These are phyloP conservation scores for Cutaneotrichosporon mucoides DNA, from an alignment of 1,284 basidiomycete species.

Conservation along the genomic window DNA sequence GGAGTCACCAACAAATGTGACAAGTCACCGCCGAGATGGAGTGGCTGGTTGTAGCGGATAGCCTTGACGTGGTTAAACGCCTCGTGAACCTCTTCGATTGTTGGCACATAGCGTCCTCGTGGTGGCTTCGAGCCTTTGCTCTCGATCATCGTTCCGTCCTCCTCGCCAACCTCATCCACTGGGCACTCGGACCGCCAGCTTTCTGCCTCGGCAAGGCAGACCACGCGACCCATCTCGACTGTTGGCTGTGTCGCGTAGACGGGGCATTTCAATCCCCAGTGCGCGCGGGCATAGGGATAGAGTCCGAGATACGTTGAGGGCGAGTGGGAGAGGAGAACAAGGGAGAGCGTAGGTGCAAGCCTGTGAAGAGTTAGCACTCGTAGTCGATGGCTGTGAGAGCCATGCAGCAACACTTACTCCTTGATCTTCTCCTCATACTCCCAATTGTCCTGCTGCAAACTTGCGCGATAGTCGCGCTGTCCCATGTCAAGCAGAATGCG, in stretches of 20 bases:
- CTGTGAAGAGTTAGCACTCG: conserved; percentile 41
- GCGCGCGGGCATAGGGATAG: conserved; percentile 82
- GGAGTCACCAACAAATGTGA: conserved; percentile 80
- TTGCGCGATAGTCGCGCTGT: conserved; percentile 44
- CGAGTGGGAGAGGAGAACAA: conserved; percentile 74
- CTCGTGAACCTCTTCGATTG: conserved; percentile 80
- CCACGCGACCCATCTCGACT: conserved; percentile 91
- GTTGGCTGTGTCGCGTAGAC: conserved; percentile 96
- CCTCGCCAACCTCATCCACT: conserved; percentile 27
- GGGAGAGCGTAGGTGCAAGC: conserved; percentile 65
- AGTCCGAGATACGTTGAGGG: conserved; percentile 83
- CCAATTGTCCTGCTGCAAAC: conserved; percentile 31
- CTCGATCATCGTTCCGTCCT: conserved; percentile 11
- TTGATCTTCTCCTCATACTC: conserved; percentile 49
- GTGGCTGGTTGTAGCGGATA: conserved; percentile 90
- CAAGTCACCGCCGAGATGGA: conserved; percentile 78
- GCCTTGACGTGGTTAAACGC: conserved; percentile 91
- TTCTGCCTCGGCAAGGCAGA: conserved; percentile 76
- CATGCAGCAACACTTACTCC: conserved; percentile 37
- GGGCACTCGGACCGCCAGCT: conserved; percentile 71
- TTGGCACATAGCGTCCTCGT: conserved; percentile 53
- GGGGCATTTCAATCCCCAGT: conserved; percentile 83
- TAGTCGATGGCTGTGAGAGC: background rate
- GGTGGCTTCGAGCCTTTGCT: conserved; percentile 37
- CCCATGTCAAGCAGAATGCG: conserved; percentile 93